Evolutionary conservation across 2,329 filamentous ascomycete species (phyloP).

Genomic region (Rhynchosporium secalis): DNA sequence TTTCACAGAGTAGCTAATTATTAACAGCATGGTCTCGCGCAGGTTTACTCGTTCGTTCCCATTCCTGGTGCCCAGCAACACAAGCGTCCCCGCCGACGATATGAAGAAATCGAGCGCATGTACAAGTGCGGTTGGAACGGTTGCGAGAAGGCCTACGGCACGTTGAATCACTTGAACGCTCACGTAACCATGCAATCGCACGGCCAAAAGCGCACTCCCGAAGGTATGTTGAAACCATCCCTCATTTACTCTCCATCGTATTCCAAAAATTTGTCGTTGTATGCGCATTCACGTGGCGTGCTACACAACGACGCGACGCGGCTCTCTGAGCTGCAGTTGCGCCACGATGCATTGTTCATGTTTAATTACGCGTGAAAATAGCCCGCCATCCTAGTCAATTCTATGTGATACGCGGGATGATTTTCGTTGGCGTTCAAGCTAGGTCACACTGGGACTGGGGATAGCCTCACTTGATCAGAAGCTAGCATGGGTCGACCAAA

Average conservation of each 20-base stretch:
- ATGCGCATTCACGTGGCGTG: neutral
- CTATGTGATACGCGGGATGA: slow-evolving; percentile 26
- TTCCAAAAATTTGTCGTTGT: neutral
- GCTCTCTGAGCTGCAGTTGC: slow-evolving; percentile 4
- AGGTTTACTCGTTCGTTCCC: slow-evolving; percentile 97
- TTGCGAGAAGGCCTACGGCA: slow-evolving; percentile 98
- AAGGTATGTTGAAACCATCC: slow-evolving; percentile 67
- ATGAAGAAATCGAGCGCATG: slow-evolving; percentile 99
- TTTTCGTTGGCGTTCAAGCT: slow-evolving; percentile 48
- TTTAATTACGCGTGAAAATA: slow-evolving; percentile 25
- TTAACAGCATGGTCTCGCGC: slow-evolving; percentile 51
- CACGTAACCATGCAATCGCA: slow-evolving; percentile 99
- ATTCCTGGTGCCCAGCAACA: slow-evolving; percentile 97
- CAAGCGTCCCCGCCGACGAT: slow-evolving; percentile 88
- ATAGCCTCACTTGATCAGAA: slow-evolving; percentile 39
- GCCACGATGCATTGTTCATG: slow-evolving; percentile 16
- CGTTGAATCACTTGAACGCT: slow-evolving; percentile 93
- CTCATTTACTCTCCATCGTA: slow-evolving; percentile 13
- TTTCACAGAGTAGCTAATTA: slow-evolving; percentile 31
- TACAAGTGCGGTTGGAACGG: slow-evolving; percentile 99
- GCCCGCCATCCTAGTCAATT: slow-evolving; percentile 22
- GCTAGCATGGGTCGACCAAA: slow-evolving; percentile 47
- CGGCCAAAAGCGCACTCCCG: slow-evolving; percentile 88
- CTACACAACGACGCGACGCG: neutral
- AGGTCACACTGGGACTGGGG: slow-evolving; percentile 51